phyloP scores from a whole-genome alignment of 805 yeast genomes.

The Maudiozyma saulgeensis region DNA sequence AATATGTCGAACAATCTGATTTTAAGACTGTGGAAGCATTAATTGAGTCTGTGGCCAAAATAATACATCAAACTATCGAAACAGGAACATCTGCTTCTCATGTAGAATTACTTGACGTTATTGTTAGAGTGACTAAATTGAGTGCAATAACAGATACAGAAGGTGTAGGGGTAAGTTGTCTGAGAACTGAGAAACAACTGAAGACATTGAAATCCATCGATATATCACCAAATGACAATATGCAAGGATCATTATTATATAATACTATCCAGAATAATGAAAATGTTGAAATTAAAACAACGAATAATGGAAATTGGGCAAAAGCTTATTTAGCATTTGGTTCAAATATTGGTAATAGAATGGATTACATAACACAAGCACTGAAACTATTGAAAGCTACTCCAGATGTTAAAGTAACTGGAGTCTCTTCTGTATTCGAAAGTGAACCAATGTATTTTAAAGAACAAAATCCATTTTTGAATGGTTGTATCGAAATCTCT shows the following conservation, averaged over 20 bases:
- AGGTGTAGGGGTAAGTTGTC: conserved; percentile 81
- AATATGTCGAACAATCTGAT: conserved; percentile 64
- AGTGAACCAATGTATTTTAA: conserved; percentile 87
- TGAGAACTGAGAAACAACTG: conserved; percentile 38
- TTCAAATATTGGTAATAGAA: conserved; percentile 68
- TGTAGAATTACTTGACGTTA: background rate
- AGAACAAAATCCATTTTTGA: conserved; percentile 73
- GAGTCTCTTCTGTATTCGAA: conserved; percentile 70
- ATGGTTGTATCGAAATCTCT: conserved; percentile 66
- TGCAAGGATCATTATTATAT: conserved; percentile 28
- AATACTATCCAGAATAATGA: conserved; percentile 1
- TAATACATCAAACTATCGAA: conserved; percentile 37
- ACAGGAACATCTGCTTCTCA: background rate
- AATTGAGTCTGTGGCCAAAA: conserved; percentile 59
- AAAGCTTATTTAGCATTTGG: conserved; percentile 78
- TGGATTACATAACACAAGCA: conserved; percentile 51
- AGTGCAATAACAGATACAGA: conserved; percentile 80
- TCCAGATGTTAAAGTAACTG: conserved; percentile 37
- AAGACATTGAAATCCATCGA: background rate
- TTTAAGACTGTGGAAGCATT: conserved; percentile 93
- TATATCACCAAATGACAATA: background rate
- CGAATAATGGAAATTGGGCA: conserved; percentile 4
- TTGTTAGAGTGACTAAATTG: conserved; percentile 69
- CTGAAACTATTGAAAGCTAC: conserved; percentile 32
- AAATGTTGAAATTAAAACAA: background rate